phyloP scores from a whole-genome alignment of 2,329 filamentous ascomycete species.

The Curvularia eragrostidis region DNA sequence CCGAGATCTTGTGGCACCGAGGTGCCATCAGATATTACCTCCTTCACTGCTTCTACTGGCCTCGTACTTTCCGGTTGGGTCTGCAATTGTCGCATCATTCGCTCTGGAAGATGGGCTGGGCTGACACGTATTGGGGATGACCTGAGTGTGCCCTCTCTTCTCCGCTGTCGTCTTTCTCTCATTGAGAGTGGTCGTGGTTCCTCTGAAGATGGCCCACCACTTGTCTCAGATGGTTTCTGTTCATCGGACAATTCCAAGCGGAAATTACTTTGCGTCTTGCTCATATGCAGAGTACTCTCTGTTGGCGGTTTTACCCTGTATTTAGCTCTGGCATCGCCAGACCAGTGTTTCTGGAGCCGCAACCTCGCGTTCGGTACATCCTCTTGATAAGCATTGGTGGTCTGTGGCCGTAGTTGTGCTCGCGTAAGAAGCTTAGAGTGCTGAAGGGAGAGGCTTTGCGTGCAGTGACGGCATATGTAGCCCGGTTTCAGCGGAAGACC shows the following conservation, averaged over 20 bases:
- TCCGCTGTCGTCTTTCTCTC: constrained; percentile 12
- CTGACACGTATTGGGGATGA: background rate
- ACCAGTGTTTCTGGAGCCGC: constrained; percentile 18
- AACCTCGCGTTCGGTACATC: constrained; percentile 9
- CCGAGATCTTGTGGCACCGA: background rate
- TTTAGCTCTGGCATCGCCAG: constrained; percentile 2
- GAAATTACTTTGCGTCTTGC: constrained; percentile 4
- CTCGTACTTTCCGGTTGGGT: background rate
- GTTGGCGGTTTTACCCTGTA: constrained; percentile 4
- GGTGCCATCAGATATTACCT: background rate
- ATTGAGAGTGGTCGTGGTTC: constrained; percentile 9
- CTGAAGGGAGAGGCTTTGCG: constrained; percentile 14
- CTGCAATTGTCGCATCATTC: constrained; percentile 1
- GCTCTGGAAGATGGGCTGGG: background rate
- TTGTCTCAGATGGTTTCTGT: background rate
- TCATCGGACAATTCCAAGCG: constrained; percentile 1
- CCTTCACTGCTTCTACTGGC: background rate
- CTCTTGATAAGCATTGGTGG: constrained; percentile 11
- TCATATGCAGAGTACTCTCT: constrained; percentile 6
- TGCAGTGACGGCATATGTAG: constrained; percentile 33
- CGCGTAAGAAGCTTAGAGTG: constrained; percentile 4
- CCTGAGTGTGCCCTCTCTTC: constrained; percentile 1
- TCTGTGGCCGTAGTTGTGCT: constrained; percentile 6
- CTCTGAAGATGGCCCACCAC: background rate
- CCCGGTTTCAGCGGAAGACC: constrained; percentile 16